phyloP scores from a whole-genome alignment of 1,139 yeast species.

The Hyphopichia fennica region DNA sequence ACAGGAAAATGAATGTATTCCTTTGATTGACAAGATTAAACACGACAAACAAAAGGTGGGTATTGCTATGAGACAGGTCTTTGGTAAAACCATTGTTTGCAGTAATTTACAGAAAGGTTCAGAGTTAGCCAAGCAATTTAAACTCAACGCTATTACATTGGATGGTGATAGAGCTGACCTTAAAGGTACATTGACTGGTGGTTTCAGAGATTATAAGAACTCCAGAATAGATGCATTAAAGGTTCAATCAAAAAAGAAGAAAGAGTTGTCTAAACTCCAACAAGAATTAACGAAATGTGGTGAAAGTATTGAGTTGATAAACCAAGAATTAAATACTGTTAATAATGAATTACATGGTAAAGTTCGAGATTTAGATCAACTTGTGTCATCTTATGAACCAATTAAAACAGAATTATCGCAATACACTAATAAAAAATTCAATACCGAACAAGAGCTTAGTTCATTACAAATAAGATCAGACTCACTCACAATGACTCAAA shows the following conservation, averaged over 20 bases:
- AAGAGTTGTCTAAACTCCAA: slow-evolving; percentile 42
- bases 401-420: slow-evolving; percentile 41
- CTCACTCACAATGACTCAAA: slow-evolving; percentile 22
- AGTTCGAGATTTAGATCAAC: slow-evolving; percentile 35
- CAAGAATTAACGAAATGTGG: slow-evolving; percentile 21
- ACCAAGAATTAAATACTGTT: slow-evolving; percentile 26
- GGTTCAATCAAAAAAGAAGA: slow-evolving; percentile 50
- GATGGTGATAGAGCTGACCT: slow-evolving; percentile 90
- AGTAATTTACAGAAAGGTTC: slow-evolving; percentile 68
- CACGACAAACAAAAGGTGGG: slow-evolving; percentile 52
- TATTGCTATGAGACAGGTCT: slow-evolving; percentile 73
- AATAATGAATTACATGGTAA: slow-evolving; percentile 49
- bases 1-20: slow-evolving; percentile 59
- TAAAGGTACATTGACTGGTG: slow-evolving; percentile 87
- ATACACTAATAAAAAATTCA: slow-evolving; percentile 38
- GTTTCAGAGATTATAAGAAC: slow-evolving; percentile 68
- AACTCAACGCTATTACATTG: slow-evolving; percentile 77
- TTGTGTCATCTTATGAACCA: slow-evolving; percentile 44
- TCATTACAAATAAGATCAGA: slow-evolving; percentile 23
- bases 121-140: slow-evolving; percentile 61
- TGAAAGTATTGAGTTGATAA: slow-evolving; percentile 22
- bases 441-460: slow-evolving; percentile 42
- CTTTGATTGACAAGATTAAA: slow-evolving; percentile 71
- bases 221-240: slow-evolving; percentile 74
- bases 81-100: slow-evolving; percentile 80